Base-by-base conservation (phyloP, 768 basidiomycete species). In the Kwoniella dendrophila region DNA sequence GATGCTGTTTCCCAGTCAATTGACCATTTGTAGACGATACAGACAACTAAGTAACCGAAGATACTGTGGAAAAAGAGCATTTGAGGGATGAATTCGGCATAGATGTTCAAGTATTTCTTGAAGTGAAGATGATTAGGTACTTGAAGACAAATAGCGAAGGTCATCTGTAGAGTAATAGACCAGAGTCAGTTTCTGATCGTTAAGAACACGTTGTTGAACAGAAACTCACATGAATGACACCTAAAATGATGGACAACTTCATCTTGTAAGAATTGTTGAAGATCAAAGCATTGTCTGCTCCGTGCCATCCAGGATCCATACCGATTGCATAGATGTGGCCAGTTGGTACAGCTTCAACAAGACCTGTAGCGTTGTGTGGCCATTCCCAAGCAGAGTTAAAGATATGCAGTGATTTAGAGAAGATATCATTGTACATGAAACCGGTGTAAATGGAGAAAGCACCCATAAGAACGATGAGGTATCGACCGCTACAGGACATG, bases 211-310 rank as follows among this genome's bases (percentile, higher is more conserved):
- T 3, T 34, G 20, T 22, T 26, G n/a, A n/a, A 14, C 6, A 0
- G 2, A 40, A 47, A 81, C 87, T 70, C 81, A 97, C 95, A 79
- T 99, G 95, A 62, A 90, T 89, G 67, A 99, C 94, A 78, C 96
- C 96, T 55, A 99, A 80, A 34, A 98, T 86, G 74, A 99, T 88
- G 22, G 92, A 90, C 92, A 98, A 92, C 83, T 99, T 98, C 96
- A 99, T 99, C 87, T 98, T 99, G 83, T 95, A 95, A 38, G 94
- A 97, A 81, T 99, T 99, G 54, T 89, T 89, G 80, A 98, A 99
- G 43, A 96, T 87, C 61, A 99, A 84, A 1, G 83, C 83, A 74
- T 99, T 99, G 67, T 91, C 90, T 4, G 94, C 85, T 20, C 88
- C 91, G 75, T 96, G 93, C 96, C 96, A 99, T 50, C 82, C 87